phyloP scores from a whole-genome alignment of 495 filamentous ascomycete species.

The Podospora pseudocomata region DNA sequence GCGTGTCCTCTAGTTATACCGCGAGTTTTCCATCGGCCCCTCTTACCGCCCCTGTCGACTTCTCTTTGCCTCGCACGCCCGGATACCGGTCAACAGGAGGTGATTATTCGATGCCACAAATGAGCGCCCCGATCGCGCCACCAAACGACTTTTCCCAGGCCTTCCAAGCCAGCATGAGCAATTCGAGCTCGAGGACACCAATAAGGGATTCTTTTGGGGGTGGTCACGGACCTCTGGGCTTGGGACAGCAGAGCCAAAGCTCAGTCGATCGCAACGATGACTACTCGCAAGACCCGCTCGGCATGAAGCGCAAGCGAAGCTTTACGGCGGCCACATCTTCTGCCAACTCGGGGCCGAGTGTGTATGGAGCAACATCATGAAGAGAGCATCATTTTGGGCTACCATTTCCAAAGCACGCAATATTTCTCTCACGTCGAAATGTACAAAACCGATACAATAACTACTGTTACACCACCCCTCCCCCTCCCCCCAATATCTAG shows the following conservation, averaged over 20 bases:
- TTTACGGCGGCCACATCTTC: slow-evolving; percentile 33
- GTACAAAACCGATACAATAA: neutral
- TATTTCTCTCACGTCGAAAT: neutral
- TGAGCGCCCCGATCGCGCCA: slow-evolving; percentile 54
- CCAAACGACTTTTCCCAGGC: slow-evolving; percentile 51
- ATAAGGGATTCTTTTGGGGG: slow-evolving; percentile 46
- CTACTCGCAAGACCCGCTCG: slow-evolving; percentile 39
- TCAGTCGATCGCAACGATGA: slow-evolving; percentile 36
- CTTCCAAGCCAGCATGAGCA: slow-evolving; percentile 45
- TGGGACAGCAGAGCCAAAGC: slow-evolving; percentile 38
- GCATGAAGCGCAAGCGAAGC: slow-evolving; percentile 52
- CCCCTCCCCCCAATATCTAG: neutral
- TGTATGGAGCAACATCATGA: slow-evolving; percentile 31
- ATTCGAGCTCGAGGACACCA: slow-evolving; percentile 40
- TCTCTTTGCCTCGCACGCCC: slow-evolving; percentile 47
- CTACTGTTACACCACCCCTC: neutral
- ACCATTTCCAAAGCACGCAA: neutral
- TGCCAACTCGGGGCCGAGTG: slow-evolving; percentile 18
- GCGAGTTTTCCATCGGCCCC: slow-evolving; percentile 52
- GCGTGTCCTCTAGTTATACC: slow-evolving; percentile 44
- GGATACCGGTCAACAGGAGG: slow-evolving; percentile 37
- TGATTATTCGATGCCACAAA: slow-evolving; percentile 53
- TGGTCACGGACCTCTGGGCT: slow-evolving; percentile 26
- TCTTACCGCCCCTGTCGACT: slow-evolving; percentile 52
- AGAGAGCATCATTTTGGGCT: neutral